Evolutionary conservation across 257 asterid species (phyloP).

Genomic region (Solanum etuberosum): DNA sequence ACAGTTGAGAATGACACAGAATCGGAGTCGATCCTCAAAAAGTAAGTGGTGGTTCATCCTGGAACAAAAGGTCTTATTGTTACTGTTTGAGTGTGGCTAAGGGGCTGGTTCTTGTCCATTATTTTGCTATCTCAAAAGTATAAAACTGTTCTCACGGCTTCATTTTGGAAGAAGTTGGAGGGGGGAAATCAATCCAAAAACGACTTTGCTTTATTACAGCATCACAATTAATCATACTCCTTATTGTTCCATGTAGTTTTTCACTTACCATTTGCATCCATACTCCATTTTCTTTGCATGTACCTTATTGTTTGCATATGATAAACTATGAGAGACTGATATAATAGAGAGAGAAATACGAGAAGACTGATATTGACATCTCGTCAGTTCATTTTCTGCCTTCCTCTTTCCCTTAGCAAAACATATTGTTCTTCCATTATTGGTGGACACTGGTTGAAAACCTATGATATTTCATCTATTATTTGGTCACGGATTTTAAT

Average conservation of each 20-base stretch:
- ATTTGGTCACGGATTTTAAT: not conserved
- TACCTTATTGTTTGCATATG: not conserved
- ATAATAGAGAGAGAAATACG: not conserved
- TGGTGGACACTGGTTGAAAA: not conserved
- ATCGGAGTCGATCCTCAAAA: slow-evolving; percentile 14
- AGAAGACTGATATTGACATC: not conserved
- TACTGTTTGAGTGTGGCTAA: not conserved
- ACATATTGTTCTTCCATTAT: not conserved
- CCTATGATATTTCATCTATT: not conserved
- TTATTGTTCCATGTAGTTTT: not conserved
- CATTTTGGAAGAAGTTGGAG: not conserved
- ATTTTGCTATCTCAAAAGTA: not conserved
- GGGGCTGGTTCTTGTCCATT: not conserved
- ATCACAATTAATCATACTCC: not conserved
- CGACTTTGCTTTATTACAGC: not conserved
- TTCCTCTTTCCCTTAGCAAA: not conserved
- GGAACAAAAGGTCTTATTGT: not conserved
- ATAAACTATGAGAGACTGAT: not conserved
- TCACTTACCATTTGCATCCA: not conserved
- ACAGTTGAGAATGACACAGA: slow-evolving; percentile 17
- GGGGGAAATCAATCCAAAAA: not conserved
- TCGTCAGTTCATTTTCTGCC: not conserved
- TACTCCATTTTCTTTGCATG: not conserved
- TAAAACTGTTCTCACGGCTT: not conserved
- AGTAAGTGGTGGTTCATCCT: slow-evolving; percentile 12